Percentiles rank a stretch among this genome's conserved stretches.
Evolutionary conservation across 1,284 basidiomycete genomes (phyloP).

Genomic region (Boletus subluridellus): DNA sequence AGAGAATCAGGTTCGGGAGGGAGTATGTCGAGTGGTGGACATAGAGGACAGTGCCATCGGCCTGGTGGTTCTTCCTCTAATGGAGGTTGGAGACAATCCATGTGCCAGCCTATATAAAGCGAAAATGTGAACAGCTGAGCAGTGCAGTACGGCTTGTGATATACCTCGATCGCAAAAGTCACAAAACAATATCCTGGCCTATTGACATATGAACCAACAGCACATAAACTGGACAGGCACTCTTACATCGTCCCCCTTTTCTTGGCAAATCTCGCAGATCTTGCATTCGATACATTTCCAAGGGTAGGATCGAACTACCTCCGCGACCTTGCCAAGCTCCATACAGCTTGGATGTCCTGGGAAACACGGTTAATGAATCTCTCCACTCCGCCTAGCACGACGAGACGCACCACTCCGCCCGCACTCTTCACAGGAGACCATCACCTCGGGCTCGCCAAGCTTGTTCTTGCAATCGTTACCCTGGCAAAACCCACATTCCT

Average conservation of each 20-base stretch:
- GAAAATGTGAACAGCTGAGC: constrained; percentile 4
- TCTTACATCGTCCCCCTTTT: constrained; percentile 89
- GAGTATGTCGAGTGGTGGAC: constrained; percentile 39
- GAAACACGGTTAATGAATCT: constrained; percentile 6
- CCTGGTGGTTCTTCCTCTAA: constrained; percentile 70
- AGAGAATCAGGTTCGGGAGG: constrained; percentile 21
- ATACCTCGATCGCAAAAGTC: constrained; percentile 90
- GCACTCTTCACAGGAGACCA: constrained; percentile 71
- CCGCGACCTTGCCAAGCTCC: constrained; percentile 49
- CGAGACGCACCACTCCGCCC: constrained; percentile 52
- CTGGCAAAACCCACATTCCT: constrained; percentile 66
- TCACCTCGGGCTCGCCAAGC: constrained; percentile 51
- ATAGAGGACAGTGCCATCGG: constrained; percentile 70
- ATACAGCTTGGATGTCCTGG: constrained; percentile 80
- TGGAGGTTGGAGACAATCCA: constrained; percentile 79
- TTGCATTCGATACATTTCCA: constrained; percentile 96
- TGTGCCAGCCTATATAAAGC: constrained; percentile 74
- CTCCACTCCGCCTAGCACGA: constrained; percentile 26
- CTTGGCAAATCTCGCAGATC: constrained; percentile 82
- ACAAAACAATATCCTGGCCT: constrained; percentile 88
- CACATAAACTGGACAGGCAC: constrained; percentile 7
- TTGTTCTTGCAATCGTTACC: constrained; percentile 59
- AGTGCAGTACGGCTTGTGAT: constrained; percentile 13
- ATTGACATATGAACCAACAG: constrained; percentile 19
- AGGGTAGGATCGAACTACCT: constrained; percentile 62